A percentile compares a stretch with the other conserved stretches of the same genome.
These are phyloP conservation scores for Infundibulicybe gibba DNA, from an alignment of 768 basidiomycete species.

Conservation along the genomic window DNA sequence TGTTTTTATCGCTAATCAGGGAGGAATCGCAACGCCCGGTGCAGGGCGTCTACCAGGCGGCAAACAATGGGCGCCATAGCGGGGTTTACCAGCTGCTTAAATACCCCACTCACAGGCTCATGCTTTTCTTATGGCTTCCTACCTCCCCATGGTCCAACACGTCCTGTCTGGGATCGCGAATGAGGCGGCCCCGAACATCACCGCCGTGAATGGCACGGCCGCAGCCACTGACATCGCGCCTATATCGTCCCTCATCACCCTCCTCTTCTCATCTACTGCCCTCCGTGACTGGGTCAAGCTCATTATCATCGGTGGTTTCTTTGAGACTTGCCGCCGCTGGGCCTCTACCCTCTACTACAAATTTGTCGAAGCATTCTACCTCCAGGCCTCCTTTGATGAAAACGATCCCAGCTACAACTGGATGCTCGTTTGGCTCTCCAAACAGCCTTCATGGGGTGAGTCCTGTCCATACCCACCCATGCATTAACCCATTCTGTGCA, in stretches of 20 bases:
- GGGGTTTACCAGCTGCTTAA: too few species aligned
- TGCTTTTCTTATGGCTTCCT: too few species aligned
- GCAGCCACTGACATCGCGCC: slow-evolving; percentile 5
- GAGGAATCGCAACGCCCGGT: too few species aligned
- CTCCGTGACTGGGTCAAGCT: slow-evolving; percentile 51
- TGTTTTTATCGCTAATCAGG: too few species aligned
- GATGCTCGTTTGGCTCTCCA: slow-evolving; percentile 58
- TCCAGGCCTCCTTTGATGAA: slow-evolving; percentile 48
- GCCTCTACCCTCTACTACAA: slow-evolving; percentile 29
- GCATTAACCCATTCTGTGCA: slow-evolving; percentile 8
- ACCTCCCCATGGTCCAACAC: not conserved
- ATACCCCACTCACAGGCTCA: too few species aligned
- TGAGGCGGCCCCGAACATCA: not conserved
- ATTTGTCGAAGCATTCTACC: slow-evolving; percentile 39
- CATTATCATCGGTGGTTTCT: slow-evolving; percentile 44
- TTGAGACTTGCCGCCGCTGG: slow-evolving; percentile 45
- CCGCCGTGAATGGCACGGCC: slow-evolving; percentile 3
- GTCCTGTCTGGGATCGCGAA: not conserved
- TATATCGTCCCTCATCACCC: slow-evolving; percentile 9
- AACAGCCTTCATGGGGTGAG: slow-evolving; percentile 51
- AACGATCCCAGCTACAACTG: slow-evolving; percentile 36
- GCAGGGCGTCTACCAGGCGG: too few species aligned
- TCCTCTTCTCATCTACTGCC: slow-evolving; percentile 34
- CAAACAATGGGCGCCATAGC: too few species aligned
- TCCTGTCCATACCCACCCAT: not conserved